Evolutionary conservation across 139 green algal species (phyloP).

Genomic region (Chlorokybus atmophyticus): DNA sequence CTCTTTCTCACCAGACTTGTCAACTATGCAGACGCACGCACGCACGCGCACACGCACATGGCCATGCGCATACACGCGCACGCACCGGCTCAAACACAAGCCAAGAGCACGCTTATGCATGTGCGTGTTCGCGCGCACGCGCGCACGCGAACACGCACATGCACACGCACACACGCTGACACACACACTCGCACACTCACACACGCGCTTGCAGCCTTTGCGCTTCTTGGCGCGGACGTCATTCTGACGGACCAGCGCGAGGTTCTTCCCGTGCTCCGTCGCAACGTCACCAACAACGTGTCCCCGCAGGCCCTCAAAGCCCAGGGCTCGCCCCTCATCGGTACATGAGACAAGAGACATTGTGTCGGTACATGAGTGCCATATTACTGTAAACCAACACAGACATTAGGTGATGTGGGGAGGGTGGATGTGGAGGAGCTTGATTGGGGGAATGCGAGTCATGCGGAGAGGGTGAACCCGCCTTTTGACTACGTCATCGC

Average conservation of each 20-base stretch:
- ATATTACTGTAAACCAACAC: neutral
- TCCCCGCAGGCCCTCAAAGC: constrained; percentile 29
- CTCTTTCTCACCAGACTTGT: neutral
- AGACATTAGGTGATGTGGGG: constrained; percentile 25
- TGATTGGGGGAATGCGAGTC: constrained; percentile 47
- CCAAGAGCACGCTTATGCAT: too few relatives aligned
- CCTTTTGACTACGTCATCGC: constrained; percentile 63
- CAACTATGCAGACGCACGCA: neutral
- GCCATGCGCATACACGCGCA: too few relatives aligned
- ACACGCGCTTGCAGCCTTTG: constrained; percentile 30
- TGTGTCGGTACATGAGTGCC: neutral
- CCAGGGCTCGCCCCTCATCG: neutral
- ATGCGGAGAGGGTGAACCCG: constrained; percentile 21
- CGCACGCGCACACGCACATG: too few relatives aligned
- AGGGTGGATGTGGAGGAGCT: constrained; percentile 47
- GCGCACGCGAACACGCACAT: too few relatives aligned
- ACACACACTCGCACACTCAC: too few relatives aligned
- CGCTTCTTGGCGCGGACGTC: constrained; percentile 51
- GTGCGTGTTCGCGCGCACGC: too few relatives aligned
- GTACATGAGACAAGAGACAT: constrained; percentile 1
- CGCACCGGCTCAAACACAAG: too few relatives aligned
- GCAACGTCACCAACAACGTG: constrained; percentile 65
- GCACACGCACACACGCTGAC: too few relatives aligned
- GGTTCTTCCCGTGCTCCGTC: constrained; percentile 51
- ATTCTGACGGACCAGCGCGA: constrained; percentile 53